phyloP scores from a whole-genome alignment of 2,329 filamentous ascomycete species.

The Phialophora chinensis region DNA sequence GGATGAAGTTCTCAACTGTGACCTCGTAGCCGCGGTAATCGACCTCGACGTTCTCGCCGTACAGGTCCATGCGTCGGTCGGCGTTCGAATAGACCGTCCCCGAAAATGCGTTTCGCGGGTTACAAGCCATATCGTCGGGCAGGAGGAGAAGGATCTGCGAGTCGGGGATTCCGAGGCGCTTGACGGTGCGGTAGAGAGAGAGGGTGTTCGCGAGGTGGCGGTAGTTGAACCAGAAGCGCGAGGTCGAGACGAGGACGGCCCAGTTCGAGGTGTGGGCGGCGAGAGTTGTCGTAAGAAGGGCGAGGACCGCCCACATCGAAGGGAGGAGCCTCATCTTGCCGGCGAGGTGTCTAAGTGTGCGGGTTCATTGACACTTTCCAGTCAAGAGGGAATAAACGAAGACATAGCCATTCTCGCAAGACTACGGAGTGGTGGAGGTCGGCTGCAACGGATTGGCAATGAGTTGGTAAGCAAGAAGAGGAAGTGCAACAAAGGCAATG shows the following conservation, averaged over 20 bases:
- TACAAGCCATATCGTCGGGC: conserved; percentile 99
- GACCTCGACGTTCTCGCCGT: conserved; percentile 98
- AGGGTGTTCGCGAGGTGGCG: conserved; percentile 97
- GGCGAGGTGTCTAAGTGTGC: background rate
- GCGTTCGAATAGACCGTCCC: conserved; percentile 99
- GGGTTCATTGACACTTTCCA: background rate
- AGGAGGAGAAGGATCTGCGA: conserved; percentile 99
- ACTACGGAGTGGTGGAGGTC: background rate
- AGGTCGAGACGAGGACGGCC: conserved; percentile 98
- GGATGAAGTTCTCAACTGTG: conserved; percentile 98
- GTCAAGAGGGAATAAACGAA: background rate
- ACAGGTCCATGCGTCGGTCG: conserved; percentile 91
- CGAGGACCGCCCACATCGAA: conserved; percentile 26
- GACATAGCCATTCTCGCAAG: background rate
- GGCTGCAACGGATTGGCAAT: background rate
- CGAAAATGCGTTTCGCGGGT: conserved; percentile 96
- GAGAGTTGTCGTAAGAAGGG: conserved; percentile 22
- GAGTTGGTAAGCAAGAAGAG: conserved; percentile 11
- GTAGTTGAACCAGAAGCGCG: conserved; percentile 99
- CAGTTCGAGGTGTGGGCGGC: conserved; percentile 88
- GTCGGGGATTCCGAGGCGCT: conserved; percentile 95
- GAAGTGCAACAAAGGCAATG: background rate
- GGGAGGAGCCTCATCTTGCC: conserved; percentile 21
- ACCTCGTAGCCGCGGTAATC: conserved; percentile 98
- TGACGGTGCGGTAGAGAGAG: conserved; percentile 96